phyloP scores from a whole-genome alignment of 768 basidiomycete genomes.

The Exidia glandulosa region DNA sequence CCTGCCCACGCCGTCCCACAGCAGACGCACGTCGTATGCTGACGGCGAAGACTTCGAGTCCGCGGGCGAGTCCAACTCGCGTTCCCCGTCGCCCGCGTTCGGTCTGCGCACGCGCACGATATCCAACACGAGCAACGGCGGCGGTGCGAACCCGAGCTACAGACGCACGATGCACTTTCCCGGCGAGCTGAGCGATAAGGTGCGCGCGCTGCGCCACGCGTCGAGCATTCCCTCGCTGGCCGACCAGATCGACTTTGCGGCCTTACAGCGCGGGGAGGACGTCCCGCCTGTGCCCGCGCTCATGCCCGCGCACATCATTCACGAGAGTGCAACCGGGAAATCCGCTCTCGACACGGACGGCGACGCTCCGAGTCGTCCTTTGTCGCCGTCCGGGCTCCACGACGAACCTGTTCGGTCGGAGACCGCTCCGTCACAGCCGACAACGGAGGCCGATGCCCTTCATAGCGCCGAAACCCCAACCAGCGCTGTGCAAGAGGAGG shows the following conservation, averaged over 20 bases:
- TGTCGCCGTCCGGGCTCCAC: no score
- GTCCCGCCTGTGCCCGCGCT: not conserved
- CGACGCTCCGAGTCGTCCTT: no score
- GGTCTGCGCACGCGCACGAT: not conserved
- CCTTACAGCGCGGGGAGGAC: not conserved
- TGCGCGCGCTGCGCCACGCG: not conserved
- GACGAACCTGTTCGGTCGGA: no score
- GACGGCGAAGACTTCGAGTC: not conserved
- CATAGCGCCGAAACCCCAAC: not conserved
- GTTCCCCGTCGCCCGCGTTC: not conserved
- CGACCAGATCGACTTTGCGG: not conserved
- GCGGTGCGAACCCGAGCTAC: not conserved
- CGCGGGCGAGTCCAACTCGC: not conserved
- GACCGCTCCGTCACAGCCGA: no score
- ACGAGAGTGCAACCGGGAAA: not conserved
- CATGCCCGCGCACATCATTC: not conserved
- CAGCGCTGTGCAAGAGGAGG: not conserved
- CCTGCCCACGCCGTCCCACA: not conserved
- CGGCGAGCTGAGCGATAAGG: not conserved
- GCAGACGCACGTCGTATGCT: not conserved
- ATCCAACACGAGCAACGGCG: not conserved
- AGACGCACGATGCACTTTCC: not conserved
- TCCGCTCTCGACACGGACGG: not conserved
- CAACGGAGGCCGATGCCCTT: not conserved
- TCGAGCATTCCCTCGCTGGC: not conserved